Percentiles rank a stretch among this genome's conserved stretches.
These are phyloP conservation scores for Euphorbia tirucalli DNA, from an alignment of 345 rosid species.

Conservation along the genomic window DNA sequence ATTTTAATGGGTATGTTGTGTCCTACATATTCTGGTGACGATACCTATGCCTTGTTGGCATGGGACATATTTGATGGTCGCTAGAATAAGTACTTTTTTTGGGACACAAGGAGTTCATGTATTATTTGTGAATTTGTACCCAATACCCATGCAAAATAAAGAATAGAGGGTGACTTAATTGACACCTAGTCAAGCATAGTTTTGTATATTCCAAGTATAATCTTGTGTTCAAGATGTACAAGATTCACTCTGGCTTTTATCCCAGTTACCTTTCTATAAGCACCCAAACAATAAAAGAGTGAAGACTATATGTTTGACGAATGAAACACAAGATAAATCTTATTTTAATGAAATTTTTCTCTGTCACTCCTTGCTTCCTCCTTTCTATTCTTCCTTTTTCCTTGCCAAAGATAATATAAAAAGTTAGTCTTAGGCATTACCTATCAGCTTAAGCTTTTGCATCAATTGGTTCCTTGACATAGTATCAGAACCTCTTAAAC, in stretches of 20 bases:
- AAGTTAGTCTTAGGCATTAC: too few relatives aligned
- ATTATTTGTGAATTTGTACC: background rate
- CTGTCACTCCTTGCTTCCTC: too few relatives aligned
- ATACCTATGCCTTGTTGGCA: background rate
- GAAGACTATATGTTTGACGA: background rate
- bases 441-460: too few relatives aligned
- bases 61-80: background rate
- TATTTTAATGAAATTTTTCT: too few relatives aligned
- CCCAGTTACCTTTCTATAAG: background rate
- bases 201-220: background rate
- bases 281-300: background rate
- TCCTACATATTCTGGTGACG: constrained; percentile 5
- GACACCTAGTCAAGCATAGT: background rate
- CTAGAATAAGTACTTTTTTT: background rate
- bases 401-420: too few relatives aligned
- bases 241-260: background rate
- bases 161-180: background rate
- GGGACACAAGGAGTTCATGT: background rate
- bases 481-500: too few relatives aligned
- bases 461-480: too few relatives aligned
- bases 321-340: background rate
- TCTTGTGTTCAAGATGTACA: background rate
- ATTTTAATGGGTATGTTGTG: constrained; percentile 1
- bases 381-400: too few relatives aligned
- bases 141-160: background rate